A percentile compares a stretch with the other conserved stretches of the same genome.
phyloP scores from a whole-genome alignment of 306 rosid species.

The Inga oerstediana region DNA sequence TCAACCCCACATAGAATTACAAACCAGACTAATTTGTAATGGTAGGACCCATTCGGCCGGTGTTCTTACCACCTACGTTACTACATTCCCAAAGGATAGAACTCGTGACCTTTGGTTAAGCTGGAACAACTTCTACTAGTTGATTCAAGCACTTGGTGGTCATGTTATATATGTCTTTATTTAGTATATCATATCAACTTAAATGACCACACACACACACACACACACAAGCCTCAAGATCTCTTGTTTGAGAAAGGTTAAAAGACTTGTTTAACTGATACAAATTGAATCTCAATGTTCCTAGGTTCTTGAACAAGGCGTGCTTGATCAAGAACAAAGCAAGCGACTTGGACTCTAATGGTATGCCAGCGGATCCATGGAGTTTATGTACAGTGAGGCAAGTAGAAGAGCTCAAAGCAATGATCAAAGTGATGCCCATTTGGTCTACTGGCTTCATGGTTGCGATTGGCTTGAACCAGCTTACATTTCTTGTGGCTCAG shows the following conservation, averaged over 20 bases:
- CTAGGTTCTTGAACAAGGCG: constrained; percentile 86
- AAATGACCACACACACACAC: background rate
- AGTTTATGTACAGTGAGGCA: constrained; percentile 66
- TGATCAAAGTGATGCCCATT: constrained; percentile 72
- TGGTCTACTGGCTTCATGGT: constrained; percentile 71
- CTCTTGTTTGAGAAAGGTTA: background rate
- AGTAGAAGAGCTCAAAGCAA: constrained; percentile 79
- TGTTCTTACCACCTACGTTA: too few species aligned
- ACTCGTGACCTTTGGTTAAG: too few species aligned
- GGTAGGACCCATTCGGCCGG: too few species aligned
- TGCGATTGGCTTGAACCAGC: constrained; percentile 43
- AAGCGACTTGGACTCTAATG: constrained; percentile 54
- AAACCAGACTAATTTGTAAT: too few species aligned
- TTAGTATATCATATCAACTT: background rate
- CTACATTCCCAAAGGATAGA: too few species aligned
- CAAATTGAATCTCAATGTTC: background rate
- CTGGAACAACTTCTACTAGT: too few species aligned
- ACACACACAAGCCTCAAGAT: background rate
- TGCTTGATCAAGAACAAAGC: constrained; percentile 55
- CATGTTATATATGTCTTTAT: background rate
- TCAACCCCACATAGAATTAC: too few species aligned
- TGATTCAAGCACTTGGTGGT: too few species aligned
- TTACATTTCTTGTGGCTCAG: constrained; percentile 53
- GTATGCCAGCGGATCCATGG: constrained; percentile 58
- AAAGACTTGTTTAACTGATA: background rate